These are phyloP conservation scores for Maudiozyma barnettii DNA, from an alignment of 805 yeast species.

Conservation along the genomic window DNA sequence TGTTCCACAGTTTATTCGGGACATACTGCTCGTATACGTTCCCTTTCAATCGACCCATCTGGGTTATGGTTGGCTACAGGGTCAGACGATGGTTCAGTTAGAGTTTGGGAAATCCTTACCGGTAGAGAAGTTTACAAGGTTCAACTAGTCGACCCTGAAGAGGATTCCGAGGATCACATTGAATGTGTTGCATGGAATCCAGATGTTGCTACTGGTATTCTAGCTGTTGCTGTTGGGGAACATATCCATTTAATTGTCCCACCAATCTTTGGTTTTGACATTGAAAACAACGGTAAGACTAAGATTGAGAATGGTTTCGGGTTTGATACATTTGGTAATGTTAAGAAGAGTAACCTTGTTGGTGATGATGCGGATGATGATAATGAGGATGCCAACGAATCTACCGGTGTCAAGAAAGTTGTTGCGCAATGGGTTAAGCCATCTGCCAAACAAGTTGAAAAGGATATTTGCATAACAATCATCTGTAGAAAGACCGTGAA, in stretches of 20 bases:
- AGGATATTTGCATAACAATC: conserved; percentile 67
- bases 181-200: conserved; percentile 91
- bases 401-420: conserved; percentile 35
- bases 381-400: conserved; percentile 32
- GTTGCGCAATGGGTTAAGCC: conserved; percentile 83
- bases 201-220: conserved; percentile 55
- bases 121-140: conserved; percentile 84
- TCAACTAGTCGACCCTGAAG: conserved; percentile 39
- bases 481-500: conserved; percentile 60
- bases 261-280: conserved; percentile 80
- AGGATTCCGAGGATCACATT: conserved; percentile 62
- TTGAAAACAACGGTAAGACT: conserved; percentile 71
- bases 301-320: conserved; percentile 90
- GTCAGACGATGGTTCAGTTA: conserved; percentile 89
- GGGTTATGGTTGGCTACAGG: conserved; percentile 97
- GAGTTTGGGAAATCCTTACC: conserved; percentile 93
- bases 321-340: conserved; percentile 54
- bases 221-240: conserved; percentile 81
- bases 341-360: conserved; percentile 34
- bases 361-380: conserved; percentile 32
- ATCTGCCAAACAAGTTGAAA: conserved; percentile 44
- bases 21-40: conserved; percentile 73
- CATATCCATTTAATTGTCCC: conserved; percentile 72
- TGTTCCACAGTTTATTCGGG: conserved; percentile 80
- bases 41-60: conserved; percentile 73